Percentiles rank a stretch among this genome's conserved stretches.
phyloP scores from a whole-genome alignment of 306 rosid species.

The Glycine latifolia region DNA sequence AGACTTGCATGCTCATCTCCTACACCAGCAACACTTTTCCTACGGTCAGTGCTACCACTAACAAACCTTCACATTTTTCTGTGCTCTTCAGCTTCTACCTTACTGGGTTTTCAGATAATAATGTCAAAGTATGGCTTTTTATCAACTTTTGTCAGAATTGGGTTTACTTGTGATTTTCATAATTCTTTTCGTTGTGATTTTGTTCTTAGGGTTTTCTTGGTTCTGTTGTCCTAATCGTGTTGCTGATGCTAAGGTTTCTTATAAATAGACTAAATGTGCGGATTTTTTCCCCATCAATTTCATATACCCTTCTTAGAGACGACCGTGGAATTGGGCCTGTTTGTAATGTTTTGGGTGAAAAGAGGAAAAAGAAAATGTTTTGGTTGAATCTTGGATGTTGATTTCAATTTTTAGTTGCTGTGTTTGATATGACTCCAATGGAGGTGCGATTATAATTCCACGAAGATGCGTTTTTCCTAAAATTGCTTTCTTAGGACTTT shows the following conservation, averaged over 20 bases:
- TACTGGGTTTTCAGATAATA: constrained; percentile 1
- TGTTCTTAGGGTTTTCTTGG: too few relatives aligned
- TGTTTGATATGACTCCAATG: background rate
- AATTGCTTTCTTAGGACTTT: constrained; percentile 5
- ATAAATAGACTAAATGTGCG: background rate
- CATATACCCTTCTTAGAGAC: constrained; percentile 31
- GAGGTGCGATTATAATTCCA: background rate
- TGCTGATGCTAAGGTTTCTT: constrained; percentile 37
- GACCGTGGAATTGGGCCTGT: constrained; percentile 11
- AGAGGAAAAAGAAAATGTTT: too few relatives aligned
- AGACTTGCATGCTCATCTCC: constrained; percentile 98
- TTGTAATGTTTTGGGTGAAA: background rate
- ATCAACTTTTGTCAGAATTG: background rate
- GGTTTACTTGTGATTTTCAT: background rate
- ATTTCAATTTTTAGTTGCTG: constrained; percentile 18
- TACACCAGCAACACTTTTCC: constrained; percentile 99
- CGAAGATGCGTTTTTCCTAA: constrained; percentile 26
- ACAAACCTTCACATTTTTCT: background rate
- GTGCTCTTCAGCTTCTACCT: constrained; percentile 10
- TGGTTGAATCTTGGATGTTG: constrained; percentile 40
- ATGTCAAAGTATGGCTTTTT: too few relatives aligned
- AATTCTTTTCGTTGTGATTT: constrained; percentile 8
- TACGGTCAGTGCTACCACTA: constrained; percentile 55
- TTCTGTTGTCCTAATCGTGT: background rate
- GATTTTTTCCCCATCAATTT: constrained; percentile 9